Evolutionary conservation across 2,329 filamentous ascomycete genomes (phyloP).

Genomic region (Hymenoscyphus fraxineus): DNA sequence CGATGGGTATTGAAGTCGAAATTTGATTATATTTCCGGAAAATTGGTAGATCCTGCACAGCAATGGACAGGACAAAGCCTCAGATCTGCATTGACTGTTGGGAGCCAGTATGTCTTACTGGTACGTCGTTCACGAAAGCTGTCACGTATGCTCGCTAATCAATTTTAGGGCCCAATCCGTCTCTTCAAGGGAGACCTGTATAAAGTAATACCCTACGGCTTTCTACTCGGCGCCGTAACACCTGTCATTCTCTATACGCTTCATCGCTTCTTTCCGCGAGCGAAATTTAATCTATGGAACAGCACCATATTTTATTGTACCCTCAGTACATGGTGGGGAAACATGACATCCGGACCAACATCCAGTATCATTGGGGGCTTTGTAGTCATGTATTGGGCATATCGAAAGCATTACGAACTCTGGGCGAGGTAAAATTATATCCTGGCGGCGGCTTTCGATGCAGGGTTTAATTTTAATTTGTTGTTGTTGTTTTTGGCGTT

Average conservation of each 20-base stretch:
- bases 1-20: constrained; percentile 58
- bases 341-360: constrained; percentile 56
- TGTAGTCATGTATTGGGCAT: constrained; percentile 57
- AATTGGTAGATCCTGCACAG: constrained; percentile 49
- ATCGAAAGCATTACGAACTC: constrained; percentile 50
- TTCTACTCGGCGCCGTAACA: constrained; percentile 46
- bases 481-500: constrained; percentile 59
- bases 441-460: constrained; percentile 57
- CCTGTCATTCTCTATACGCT: constrained; percentile 48
- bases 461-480: constrained; percentile 60
- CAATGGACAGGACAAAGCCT: constrained; percentile 60
- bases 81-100: constrained; percentile 48
- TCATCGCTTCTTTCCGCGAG: constrained; percentile 49
- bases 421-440: constrained; percentile 61
- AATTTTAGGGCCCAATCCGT: constrained; percentile 41
- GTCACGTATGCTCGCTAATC: neutral
- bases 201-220: constrained; percentile 48
- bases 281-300: constrained; percentile 54
- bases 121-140: constrained; percentile 31
- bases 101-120: constrained; percentile 58
- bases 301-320: constrained; percentile 59
- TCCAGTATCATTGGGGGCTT: constrained; percentile 57
- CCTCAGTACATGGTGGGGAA: constrained; percentile 55
- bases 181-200: constrained; percentile 48
- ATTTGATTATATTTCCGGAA: constrained; percentile 50